Base-by-base conservation (phyloP, 768 basidiomycete species). In the Lentinula lateritia region DNA sequence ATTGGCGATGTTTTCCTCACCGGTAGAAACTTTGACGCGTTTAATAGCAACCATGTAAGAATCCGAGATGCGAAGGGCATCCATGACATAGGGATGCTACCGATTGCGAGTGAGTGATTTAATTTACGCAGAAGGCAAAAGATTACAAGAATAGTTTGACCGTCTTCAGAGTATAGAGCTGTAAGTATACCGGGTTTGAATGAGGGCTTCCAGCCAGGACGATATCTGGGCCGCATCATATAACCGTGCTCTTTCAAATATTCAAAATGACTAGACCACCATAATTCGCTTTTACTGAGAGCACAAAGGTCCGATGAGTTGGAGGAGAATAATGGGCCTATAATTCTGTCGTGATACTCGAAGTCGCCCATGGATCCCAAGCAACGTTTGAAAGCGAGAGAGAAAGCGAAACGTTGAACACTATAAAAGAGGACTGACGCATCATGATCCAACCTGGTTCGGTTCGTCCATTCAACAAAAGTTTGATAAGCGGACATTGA, bases 21-120 rank as follows among this genome's bases (percentile, higher is more conserved):
- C 15, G 10, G 23, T 10, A 5, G 36, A 18, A 28, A 12, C n/a
- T 9, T 34, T 52, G n/a, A 71, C 50, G 32, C 43, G 35, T 59
- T 72, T 72, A 28, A 72, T 8, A 3, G 61, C 48, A 13, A 71
- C 68, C 41, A 63, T 52, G 0, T 32, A 38, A 9, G 66, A 68
- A 56, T 72, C 71, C 3, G 62, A 58, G 20, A 62, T 55, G 18
- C 69, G 66, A 3, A 56, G 59, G 13, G 71, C 70, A 41, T 67
- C 65, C 28, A 70, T 48, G 16, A 46, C 57, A 52, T 20, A 16
- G 10, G 43, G 15, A 46, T 50, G n/a, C n/a, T n/a, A n/a, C n/a
- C n/a, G n/a, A n/a, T n/a, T n/a, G n/a, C n/a, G n/a, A n/a, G n/a
- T n/a, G n/a, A n/a, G n/a, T n/a, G n/a, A n/a, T n/a, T n/a, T n/a